Evolutionary conservation across 2,329 filamentous ascomycete species (phyloP).

Genomic region (Arthrobotrys megalospora): DNA sequence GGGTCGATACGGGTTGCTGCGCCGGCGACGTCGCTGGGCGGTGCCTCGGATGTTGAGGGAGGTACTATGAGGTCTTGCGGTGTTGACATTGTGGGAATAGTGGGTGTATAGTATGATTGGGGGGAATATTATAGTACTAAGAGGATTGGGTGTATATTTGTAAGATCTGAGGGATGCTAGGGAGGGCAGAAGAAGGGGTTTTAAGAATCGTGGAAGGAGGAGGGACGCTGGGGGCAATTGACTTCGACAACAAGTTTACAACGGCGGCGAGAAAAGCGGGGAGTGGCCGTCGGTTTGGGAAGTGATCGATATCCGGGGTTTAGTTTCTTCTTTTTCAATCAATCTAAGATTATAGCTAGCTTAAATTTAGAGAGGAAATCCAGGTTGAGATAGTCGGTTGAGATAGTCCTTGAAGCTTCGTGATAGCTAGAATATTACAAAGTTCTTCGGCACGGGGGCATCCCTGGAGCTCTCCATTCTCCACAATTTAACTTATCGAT

Average conservation of each 20-base stretch:
- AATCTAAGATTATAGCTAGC: neutral
- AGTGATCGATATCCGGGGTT: neutral
- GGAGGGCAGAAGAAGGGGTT: conserved; percentile 26
- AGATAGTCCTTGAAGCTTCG: neutral
- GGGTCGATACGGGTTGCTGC: conserved; percentile 43
- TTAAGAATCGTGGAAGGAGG: conserved; percentile 30
- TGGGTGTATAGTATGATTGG: neutral
- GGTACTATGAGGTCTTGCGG: conserved; percentile 21
- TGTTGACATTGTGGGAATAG: conserved; percentile 35
- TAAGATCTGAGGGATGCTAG: neutral
- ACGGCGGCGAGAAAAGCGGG: neutral
- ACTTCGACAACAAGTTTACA: neutral
- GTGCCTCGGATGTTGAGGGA: conserved; percentile 41
- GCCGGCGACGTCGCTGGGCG: conserved; percentile 28
- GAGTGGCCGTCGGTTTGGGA: conserved; percentile 7
- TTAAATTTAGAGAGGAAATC: neutral
- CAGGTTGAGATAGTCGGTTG: conserved; percentile 3
- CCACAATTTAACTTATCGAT: neutral
- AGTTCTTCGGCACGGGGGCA: conserved; percentile 20
- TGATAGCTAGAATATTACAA: neutral
- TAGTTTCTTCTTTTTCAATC: neutral
- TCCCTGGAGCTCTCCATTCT: neutral
- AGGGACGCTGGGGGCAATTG: conserved; percentile 18
- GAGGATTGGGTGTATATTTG: neutral
- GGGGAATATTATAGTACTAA: no score